phyloP scores from a whole-genome alignment of 2,329 filamentous ascomycete species.

The Endothia cerciana region DNA sequence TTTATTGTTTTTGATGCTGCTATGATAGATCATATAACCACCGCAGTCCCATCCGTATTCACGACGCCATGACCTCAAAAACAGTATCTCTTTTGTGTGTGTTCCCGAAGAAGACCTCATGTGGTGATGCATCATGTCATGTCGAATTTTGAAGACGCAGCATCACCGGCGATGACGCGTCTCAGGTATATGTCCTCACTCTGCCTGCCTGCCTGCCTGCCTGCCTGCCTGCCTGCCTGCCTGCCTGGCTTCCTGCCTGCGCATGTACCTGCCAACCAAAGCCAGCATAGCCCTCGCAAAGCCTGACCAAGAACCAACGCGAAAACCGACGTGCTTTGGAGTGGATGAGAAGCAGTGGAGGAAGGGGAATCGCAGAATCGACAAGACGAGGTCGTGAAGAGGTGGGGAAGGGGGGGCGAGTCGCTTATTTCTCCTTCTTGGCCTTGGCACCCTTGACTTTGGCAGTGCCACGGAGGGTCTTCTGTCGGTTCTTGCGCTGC shows the following conservation, averaged over 20 bases:
- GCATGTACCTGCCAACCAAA: constrained; percentile 24
- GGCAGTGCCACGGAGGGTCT: constrained; percentile 96
- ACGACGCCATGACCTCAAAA: constrained; percentile 28
- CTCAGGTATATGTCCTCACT: constrained; percentile 18
- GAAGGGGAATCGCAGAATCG: constrained; percentile 16
- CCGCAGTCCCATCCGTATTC: constrained; percentile 20
- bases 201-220: constrained; percentile 14
- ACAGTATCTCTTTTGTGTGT: constrained; percentile 19
- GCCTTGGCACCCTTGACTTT: constrained; percentile 96
- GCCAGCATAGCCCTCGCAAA: constrained; percentile 24
- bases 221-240: constrained; percentile 16
- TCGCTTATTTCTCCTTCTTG: constrained; percentile 89
- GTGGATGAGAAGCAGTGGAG: constrained; percentile 9
- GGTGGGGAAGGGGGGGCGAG: constrained; percentile 34
- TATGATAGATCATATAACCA: constrained; percentile 24
- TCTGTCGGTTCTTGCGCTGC: constrained; percentile 99
- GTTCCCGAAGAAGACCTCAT: constrained; percentile 23
- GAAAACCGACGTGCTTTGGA: constrained; percentile 25
- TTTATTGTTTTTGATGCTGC: constrained; percentile 26
- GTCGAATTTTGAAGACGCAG: constrained; percentile 22
- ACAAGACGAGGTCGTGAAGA: constrained; percentile 20
- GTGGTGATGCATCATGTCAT: constrained; percentile 22
- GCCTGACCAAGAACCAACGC: constrained; percentile 25
- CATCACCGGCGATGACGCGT: constrained; percentile 19
- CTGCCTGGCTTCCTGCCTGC: constrained; percentile 15